Base-by-base conservation (phyloP, 2,329 filamentous ascomycete species). In the Botrytis paeoniae region DNA sequence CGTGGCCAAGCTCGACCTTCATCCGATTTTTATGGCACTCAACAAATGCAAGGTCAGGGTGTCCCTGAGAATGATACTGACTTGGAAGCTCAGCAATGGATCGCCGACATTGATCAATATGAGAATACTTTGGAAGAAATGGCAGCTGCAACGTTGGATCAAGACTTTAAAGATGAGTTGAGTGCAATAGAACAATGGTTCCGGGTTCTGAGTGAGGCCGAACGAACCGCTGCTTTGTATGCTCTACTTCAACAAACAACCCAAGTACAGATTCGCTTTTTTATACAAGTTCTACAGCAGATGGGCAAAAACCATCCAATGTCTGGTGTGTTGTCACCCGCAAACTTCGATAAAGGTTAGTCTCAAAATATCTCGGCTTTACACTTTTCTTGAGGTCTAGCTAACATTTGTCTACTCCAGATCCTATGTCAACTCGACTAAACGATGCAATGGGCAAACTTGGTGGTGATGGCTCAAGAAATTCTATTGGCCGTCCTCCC, bases 161-260 rank as follows among this genome's bases (percentile, higher is more conserved):
- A 99, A 85, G 96, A 99, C 81, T 99, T 99, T 87, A 99, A 99
- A 85, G 96, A 98, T 83, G 96, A 99, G 83, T 89, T 99, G 75
- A 98, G 94, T 81, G 96, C 96, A 78, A 99, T 99, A 81, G 96
- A 99, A 85, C 96, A 99, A 86, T 99, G 96, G 96, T 99, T 99
- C 83, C 92, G 95, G 75, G 96, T 99, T 71, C 86, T 99, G 76
- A 98, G 95, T 81, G 96, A 98, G 84, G 95, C 96, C 41, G 96
- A 99, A 84, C 89, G 96, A 75, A 99, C 96, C 32, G 96, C 96
- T 75, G 96, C 96, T 66, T 85, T 98, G 73, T 99, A 99, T 82
- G 95, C 96, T 75, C 86, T 99, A 78, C 87, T 99, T 74, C 96
- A 99, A 85, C 96, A 99, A 86, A 98, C 96, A 9, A 99, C 96